Evolutionary conservation across 768 basidiomycete species (phyloP).

Genomic region (Lepiota brunneoincarnata): DNA sequence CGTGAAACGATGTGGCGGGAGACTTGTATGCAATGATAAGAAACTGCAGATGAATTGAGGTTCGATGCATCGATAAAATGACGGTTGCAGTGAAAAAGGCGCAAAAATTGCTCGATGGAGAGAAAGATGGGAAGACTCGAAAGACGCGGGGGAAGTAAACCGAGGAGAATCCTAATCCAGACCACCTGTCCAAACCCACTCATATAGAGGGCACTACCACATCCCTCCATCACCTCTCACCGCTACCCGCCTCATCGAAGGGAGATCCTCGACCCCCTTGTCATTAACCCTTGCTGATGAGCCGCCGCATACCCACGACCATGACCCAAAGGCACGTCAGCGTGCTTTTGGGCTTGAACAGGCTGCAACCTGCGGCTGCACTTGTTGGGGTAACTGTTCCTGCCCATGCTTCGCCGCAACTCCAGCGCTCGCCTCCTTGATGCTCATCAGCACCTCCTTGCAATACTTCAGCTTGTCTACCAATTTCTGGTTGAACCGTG

Average conservation of each 20-base stretch:
- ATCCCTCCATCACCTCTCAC: no score
- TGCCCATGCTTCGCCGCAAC: constrained; percentile 9
- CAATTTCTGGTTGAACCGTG: constrained; percentile 61
- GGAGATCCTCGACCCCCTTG: constrained; percentile 16
- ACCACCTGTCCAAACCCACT: no score
- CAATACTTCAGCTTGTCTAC: constrained; percentile 84
- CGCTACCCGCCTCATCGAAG: constrained; percentile 9
- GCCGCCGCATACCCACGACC: constrained; percentile 1
- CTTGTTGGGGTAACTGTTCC: background rate
- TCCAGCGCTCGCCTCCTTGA: constrained; percentile 53
- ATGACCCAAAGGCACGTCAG: background rate
- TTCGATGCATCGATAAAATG: no score
- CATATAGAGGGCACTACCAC: no score
- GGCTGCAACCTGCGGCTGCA: background rate
- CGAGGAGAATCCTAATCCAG: no score
- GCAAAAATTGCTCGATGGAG: no score
- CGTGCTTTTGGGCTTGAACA: constrained; percentile 1
- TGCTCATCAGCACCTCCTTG: constrained; percentile 77
- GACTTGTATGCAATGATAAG: no score
- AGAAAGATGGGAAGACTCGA: no score
- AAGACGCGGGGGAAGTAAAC: no score
- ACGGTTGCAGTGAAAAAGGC: no score
- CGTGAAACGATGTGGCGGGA: no score
- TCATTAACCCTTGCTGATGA: constrained; percentile 11
- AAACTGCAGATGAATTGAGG: no score